phyloP scores from a whole-genome alignment of 2,329 filamentous ascomycete genomes.

The Hymenoscyphus occultus region DNA sequence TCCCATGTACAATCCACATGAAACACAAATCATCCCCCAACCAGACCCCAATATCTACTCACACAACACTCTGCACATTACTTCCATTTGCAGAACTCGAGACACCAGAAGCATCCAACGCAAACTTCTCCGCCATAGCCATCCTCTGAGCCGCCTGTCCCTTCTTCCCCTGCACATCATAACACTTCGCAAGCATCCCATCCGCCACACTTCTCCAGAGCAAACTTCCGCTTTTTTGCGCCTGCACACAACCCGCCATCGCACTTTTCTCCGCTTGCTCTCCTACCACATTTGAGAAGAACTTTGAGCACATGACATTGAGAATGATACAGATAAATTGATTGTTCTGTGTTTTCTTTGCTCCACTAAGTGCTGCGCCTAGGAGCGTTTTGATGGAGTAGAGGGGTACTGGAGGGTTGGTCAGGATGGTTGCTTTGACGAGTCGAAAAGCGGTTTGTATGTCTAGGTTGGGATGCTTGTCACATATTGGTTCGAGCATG shows the following conservation, averaged over 20 bases:
- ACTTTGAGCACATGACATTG: slow-evolving; percentile 77
- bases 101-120: not conserved
- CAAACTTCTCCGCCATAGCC: slow-evolving; percentile 40
- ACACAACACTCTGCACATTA: not conserved
- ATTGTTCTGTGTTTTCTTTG: slow-evolving; percentile 67
- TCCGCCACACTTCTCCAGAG: slow-evolving; percentile 80
- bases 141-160: slow-evolving; percentile 47
- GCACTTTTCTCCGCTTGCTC: slow-evolving; percentile 77
- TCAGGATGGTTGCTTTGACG: slow-evolving; percentile 64
- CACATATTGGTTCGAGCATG: slow-evolving; percentile 64
- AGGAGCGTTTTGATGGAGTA: slow-evolving; percentile 77
- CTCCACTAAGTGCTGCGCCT: slow-evolving; percentile 66
- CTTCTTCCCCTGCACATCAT: slow-evolving; percentile 67
- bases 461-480: slow-evolving; percentile 67
- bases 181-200: slow-evolving; percentile 72
- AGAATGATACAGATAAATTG: slow-evolving; percentile 81
- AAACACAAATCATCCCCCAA: not conserved
- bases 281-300: slow-evolving; percentile 60
- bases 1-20: not conserved
- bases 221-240: slow-evolving; percentile 65
- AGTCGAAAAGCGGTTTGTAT: slow-evolving; percentile 77
- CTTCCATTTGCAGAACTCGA: not conserved
- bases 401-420: slow-evolving; percentile 61
- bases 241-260: slow-evolving; percentile 64
- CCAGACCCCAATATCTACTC: not conserved